phyloP scores from a whole-genome alignment of 768 basidiomycete species.

The Chalciporus sphaerocephalus region DNA sequence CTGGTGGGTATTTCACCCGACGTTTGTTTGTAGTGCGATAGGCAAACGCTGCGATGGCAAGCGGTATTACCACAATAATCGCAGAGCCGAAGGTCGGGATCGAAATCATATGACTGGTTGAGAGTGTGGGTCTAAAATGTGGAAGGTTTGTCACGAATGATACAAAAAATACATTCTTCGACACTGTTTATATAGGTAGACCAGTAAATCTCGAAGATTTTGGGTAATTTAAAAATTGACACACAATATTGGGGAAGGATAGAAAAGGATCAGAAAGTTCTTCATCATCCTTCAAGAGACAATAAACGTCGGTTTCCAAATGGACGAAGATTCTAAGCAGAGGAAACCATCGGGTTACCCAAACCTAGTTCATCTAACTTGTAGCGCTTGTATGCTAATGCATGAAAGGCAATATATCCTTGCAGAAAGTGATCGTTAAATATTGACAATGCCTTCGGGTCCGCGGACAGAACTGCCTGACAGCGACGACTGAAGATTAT shows the following conservation, averaged over 20 bases:
- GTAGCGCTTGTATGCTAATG: constrained; percentile 4
- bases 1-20: constrained; percentile 3
- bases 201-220: not conserved
- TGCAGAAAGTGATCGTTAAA: constrained; percentile 3
- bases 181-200: not conserved
- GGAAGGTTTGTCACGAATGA: not conserved
- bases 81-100: not conserved
- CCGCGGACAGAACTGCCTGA: not conserved
- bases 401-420: constrained; percentile 5
- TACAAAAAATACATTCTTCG: not conserved
- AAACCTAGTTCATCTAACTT: constrained; percentile 3
- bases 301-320: too few species aligned
- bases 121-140: not conserved
- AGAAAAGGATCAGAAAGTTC: too few species aligned
- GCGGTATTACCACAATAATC: not conserved
- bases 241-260: too few species aligned
- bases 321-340: not conserved
- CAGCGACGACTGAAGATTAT: not conserved
- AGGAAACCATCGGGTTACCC: not conserved
- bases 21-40: not conserved
- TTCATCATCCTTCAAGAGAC: too few species aligned
- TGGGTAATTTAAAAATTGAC: too few species aligned
- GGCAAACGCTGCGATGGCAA: not conserved
- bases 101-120: not conserved
- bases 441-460: not conserved